phyloP scores from a whole-genome alignment of 2,329 filamentous ascomycete genomes.

The Penicillium sp. region DNA sequence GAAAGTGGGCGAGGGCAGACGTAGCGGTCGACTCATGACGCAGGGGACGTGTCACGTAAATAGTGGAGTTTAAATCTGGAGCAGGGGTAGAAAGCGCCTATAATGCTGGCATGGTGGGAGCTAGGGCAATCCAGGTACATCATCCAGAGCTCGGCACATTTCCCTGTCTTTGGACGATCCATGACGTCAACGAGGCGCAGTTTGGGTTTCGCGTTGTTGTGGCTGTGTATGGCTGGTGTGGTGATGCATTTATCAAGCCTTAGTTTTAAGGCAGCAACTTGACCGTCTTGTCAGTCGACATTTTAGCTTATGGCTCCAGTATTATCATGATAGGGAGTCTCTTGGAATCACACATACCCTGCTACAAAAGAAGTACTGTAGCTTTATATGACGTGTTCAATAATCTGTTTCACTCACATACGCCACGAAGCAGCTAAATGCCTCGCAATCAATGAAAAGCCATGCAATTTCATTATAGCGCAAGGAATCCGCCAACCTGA shows the following conservation, averaged over 20 bases:
- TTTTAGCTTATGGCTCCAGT: not conserved
- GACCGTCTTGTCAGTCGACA: not conserved
- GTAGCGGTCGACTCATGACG: conserved; percentile 6
- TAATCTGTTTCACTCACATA: not conserved
- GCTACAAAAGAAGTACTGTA: not conserved
- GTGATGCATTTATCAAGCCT: too few species aligned
- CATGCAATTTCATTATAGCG: not conserved
- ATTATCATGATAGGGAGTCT: not conserved
- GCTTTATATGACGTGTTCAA: not conserved
- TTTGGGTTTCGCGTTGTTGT: not conserved
- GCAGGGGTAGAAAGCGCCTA: not conserved
- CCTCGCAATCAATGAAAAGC: not conserved
- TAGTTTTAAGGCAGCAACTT: too few species aligned
- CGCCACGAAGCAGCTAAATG: not conserved
- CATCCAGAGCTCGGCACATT: not conserved
- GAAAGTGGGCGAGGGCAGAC: not conserved
- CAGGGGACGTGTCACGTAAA: not conserved
- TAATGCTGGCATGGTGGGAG: not conserved
- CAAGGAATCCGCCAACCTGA: too few species aligned
- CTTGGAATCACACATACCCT: not conserved
- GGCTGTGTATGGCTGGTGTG: not conserved
- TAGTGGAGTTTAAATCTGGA: not conserved
- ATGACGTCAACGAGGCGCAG: conserved; percentile 13
- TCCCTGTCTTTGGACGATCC: not conserved
- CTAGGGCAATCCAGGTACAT: conserved; percentile 4